Base-by-base conservation (phyloP, 1,139 yeast species). In the Pichia sp. region DNA sequence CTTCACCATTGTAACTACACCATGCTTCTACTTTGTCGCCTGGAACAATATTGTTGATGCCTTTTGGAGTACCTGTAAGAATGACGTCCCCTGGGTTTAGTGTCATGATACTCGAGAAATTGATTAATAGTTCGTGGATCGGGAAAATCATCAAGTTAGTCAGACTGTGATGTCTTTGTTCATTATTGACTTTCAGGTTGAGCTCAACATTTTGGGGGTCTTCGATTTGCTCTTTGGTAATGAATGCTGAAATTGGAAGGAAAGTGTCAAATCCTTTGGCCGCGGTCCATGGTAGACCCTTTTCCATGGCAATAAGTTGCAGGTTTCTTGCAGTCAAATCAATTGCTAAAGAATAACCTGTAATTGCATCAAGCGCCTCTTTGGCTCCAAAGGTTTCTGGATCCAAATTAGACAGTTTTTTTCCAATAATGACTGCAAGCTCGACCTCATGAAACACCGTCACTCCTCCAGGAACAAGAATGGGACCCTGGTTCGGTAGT, bases 251-350 rank as follows among this genome's bases (percentile, higher is more conserved):
- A 27, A 92, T 65, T 2, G 98, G 98, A 60, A 86, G 71, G 63
- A 92, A 92, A 0, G 98, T 92, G 61, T 92, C 98, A 61, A 88
- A 92, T 0, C 98, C 98, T 64, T 92, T 94, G 36, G 94, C 95
- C 55, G 88, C 86, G 4, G 94, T 69, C 99, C 99, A 92, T 11
- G 98, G 98, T 47, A 92, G 72, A 2, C 98, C 97, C 64, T 87
- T 87, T 67, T 75, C 77, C 66, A 92, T 94, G 43, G 97, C 97
- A 59, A 83, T 96, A 58, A 84, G 90, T 65, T 92, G 99, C 33
- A 92, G 95, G 59, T 90, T 88, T 62, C 98, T 76, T 0, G 96
- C 98, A 8, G 98, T 92, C 74, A 92, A 73, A 62, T 94, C 98
- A 45, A 92, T 75, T 0, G 97, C 88, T 52, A 94, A 69, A 0